A percentile compares a stretch with the other conserved stretches of the same genome.
Conservation (phyloP, 768 basidiomycete genomes). For the Lactifluus volemus region DNA sequence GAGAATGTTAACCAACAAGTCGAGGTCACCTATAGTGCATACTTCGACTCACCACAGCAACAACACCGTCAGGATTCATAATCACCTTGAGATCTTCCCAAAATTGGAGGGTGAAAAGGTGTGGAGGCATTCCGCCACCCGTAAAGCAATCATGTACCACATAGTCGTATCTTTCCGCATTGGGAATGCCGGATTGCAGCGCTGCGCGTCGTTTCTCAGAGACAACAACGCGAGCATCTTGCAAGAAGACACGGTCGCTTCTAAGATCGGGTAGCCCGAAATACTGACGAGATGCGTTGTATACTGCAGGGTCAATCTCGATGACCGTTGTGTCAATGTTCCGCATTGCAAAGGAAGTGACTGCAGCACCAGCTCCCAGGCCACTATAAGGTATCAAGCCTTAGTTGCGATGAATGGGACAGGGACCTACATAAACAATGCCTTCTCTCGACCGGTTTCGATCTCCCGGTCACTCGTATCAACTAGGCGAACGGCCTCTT, state of each 20-base stretch:
- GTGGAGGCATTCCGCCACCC: constrained; percentile 82
- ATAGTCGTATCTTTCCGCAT: constrained; percentile 45
- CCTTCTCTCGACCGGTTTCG: constrained; percentile 38
- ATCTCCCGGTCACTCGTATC: constrained; percentile 38
- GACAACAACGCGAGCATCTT: constrained; percentile 52
- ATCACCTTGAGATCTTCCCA: constrained; percentile 61
- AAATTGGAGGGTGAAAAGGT: constrained; percentile 79
- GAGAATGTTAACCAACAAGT: neutral
- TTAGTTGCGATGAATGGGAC: neutral
- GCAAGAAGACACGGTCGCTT: constrained; percentile 52
- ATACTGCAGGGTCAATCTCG: constrained; percentile 92
- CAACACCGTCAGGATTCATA: constrained; percentile 61
- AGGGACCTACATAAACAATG: constrained; percentile 57
- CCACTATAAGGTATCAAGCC: constrained; percentile 45
- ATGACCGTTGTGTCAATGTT: constrained; percentile 68
- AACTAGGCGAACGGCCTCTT: constrained; percentile 75
- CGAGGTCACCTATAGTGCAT: neutral
- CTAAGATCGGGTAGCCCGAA: constrained; percentile 71
- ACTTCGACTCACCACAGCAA: constrained; percentile 61
- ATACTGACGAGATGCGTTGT: constrained; percentile 66
- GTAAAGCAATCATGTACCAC: constrained; percentile 92
- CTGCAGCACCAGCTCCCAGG: constrained; percentile 77
- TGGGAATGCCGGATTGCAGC: constrained; percentile 22
- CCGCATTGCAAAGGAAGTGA: constrained; percentile 63
- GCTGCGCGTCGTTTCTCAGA: constrained; percentile 22